Evolutionary conservation across 495 filamentous ascomycete species (phyloP), one percentile per base, ranked within the genome.

Genomic region (Talaromyces trachyspermus): DNA sequence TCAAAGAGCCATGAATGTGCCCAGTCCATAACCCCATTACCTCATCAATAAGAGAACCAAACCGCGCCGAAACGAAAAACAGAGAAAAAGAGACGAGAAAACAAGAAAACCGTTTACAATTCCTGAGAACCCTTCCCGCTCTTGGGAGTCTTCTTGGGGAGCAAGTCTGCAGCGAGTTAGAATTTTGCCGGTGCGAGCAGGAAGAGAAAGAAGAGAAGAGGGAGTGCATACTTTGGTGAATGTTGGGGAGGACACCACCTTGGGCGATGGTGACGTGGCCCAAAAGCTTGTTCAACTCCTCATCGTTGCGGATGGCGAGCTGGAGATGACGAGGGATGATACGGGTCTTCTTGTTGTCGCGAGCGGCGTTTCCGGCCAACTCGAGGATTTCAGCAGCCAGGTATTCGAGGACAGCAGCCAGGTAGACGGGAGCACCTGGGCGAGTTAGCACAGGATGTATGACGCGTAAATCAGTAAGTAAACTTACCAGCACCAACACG

Each of bases 341-440:
- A 86, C 92, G 89, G 52, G 91, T 98, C 84, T 96, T 97, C 88
- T 98, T 98, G 85, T 97, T 97, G 74, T 98, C 92, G 65, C 92
- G 91, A 49, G 92, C 92, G 55, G 92, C 92, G 67, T 98, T 98
- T 60, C 92, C 92, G 66, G 92, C 92, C 73, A 98, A 77, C 75
- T 98, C 92, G 65, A 98, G 89, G 51, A 98, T 96, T 72, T 98
- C 92, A 51, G 92, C 92, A 52, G 92, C 91, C 48, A 98, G 86
- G 62, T 98, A 98, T 77, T 98, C 92, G 30, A 98, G 89, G 29
- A 98, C 92, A 45, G 92, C 92, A 54, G 92, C 92, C 55, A 98
- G 85, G 65, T 98, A 98, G 63, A 98, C 92, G 54, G 92, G 92
- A 57, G 92, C 92, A 80, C 90, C 77, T 79, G 52, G 49, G 48